Evolutionary conservation across 768 basidiomycete species (phyloP).

Genomic region (Daedaleopsis nitida): DNA sequence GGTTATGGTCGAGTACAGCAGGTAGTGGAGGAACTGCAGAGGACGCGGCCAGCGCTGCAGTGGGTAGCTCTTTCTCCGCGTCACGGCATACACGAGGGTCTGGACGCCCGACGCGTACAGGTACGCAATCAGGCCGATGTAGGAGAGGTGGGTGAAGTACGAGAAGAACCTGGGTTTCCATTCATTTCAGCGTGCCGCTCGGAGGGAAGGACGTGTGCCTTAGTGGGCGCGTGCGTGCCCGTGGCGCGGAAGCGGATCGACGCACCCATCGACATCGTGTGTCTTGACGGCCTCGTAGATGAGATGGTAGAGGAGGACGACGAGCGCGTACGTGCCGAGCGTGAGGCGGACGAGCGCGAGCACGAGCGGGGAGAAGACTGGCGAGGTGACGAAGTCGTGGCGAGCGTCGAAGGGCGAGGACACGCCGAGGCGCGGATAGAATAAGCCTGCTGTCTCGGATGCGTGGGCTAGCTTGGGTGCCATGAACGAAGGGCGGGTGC

Average conservation of each 20-base stretch:
- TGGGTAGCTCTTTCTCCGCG: constrained; percentile 42
- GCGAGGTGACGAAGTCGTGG: constrained; percentile 48
- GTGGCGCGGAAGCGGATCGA: not conserved
- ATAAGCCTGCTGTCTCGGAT: not conserved
- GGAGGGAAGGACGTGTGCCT: constrained; percentile 27
- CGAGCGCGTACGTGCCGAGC: constrained; percentile 53
- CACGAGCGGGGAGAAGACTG: constrained; percentile 43
- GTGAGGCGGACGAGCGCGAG: constrained; percentile 49
- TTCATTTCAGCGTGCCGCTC: not conserved
- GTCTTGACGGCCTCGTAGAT: constrained; percentile 35
- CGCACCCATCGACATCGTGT: constrained; percentile 12
- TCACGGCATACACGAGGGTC: constrained; percentile 44
- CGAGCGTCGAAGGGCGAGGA: constrained; percentile 42
- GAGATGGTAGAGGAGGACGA: constrained; percentile 42
- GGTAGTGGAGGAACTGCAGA: constrained; percentile 58
- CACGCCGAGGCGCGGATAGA: constrained; percentile 36
- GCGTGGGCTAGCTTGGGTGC: too few species aligned
- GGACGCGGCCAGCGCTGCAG: constrained; percentile 60
- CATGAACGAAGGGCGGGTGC: too few species aligned
- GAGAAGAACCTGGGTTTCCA: constrained; percentile 50
- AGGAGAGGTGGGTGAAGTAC: constrained; percentile 67
- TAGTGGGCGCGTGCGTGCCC: constrained; percentile 33
- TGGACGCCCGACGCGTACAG: constrained; percentile 61
- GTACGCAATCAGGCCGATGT: constrained; percentile 63
- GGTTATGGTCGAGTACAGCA: constrained; percentile 51